Base-by-base conservation (phyloP, 1,139 yeast species). In the Yamadazyma triangularis region DNA sequence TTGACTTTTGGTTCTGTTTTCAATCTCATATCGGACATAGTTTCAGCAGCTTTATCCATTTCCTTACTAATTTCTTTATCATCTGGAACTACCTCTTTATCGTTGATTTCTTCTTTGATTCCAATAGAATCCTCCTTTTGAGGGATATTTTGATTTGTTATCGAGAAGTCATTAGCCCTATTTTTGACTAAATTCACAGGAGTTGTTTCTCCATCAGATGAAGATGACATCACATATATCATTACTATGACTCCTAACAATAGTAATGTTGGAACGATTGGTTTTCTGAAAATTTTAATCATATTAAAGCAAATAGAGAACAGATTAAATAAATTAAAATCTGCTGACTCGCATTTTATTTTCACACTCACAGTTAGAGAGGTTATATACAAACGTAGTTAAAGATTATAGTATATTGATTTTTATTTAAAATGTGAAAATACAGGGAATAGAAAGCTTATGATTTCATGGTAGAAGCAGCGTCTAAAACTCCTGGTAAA, bases 401-500 rank as follows among this genome's bases (percentile, higher is more conserved):
- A n/a, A n/a, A n/a, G n/a, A n/a, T n/a, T n/a, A n/a, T n/a, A n/a
- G n/a, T n/a, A n/a, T n/a, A n/a, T n/a, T n/a, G n/a, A n/a, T n/a
- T n/a, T n/a, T n/a, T n/a, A n/a, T n/a, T n/a, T n/a, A n/a, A n/a
- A n/a, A n/a, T n/a, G n/a, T n/a, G n/a, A n/a, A n/a, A n/a, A n/a
- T n/a, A n/a, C n/a, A n/a, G n/a, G n/a, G n/a, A n/a, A n/a, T n/a
- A n/a, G n/a, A n/a, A 22, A 7, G 24, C n/a, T 13, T 24, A 24
- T 24, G 25, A 24, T 12, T 25, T 25, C 10, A 25, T 15, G 6
- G 20, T 18, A 7, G 20, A 18, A 16, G 11, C 58, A 48, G 80
- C 79, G 38, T 73, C 75, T 46, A 81, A 69, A 26, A 79, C 79
- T 19, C 86, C 86, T 15, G 88, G 87, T 39, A 80, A 66, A 27